These are phyloP conservation scores for Thraustochytrium sp. DNA, from an alignment of 352 stramenopile genomes.

Conservation along the genomic window DNA sequence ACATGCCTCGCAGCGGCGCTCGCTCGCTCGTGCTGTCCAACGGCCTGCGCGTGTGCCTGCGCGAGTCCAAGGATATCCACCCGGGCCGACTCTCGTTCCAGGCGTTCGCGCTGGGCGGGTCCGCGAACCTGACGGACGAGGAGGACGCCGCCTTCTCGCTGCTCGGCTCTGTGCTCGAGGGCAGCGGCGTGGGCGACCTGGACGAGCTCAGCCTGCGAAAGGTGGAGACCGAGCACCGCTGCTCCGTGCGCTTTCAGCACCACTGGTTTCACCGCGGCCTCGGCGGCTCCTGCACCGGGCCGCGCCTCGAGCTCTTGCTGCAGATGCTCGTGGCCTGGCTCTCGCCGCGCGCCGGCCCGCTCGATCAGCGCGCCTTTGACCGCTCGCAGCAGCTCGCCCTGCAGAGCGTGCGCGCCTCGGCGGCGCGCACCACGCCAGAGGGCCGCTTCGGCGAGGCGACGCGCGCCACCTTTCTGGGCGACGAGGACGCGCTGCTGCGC, in stretches of 20 bases:
- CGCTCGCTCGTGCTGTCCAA: neutral
- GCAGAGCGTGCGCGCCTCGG: neutral
- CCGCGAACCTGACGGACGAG: neutral
- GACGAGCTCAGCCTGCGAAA: slow-evolving; percentile 37
- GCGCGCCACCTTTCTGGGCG: neutral
- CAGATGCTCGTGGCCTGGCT: slow-evolving; percentile 33
- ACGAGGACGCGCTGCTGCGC: neutral
- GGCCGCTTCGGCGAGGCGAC: neutral
- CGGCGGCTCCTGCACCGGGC: slow-evolving; percentile 11
- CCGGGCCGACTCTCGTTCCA: neutral
- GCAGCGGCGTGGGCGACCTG: neutral
- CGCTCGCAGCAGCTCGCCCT: neutral
- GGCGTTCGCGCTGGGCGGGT: slow-evolving; percentile 36
- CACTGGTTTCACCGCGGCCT: slow-evolving; percentile 36
- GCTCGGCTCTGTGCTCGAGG: neutral
- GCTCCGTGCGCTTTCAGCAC: slow-evolving; percentile 28
- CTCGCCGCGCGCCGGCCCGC: neutral
- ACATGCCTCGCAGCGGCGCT: neutral
- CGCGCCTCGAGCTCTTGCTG: slow-evolving; percentile 13
- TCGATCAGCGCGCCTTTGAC: slow-evolving; percentile 2
- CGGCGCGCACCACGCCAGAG: neutral
- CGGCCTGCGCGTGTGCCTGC: neutral
- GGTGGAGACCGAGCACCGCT: slow-evolving; percentile 24
- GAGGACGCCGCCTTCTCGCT: slow-evolving; percentile 18
- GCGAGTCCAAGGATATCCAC: neutral